Conservation (phyloP, 495 filamentous ascomycete genomes). For the Copromyces sp. region DNA sequence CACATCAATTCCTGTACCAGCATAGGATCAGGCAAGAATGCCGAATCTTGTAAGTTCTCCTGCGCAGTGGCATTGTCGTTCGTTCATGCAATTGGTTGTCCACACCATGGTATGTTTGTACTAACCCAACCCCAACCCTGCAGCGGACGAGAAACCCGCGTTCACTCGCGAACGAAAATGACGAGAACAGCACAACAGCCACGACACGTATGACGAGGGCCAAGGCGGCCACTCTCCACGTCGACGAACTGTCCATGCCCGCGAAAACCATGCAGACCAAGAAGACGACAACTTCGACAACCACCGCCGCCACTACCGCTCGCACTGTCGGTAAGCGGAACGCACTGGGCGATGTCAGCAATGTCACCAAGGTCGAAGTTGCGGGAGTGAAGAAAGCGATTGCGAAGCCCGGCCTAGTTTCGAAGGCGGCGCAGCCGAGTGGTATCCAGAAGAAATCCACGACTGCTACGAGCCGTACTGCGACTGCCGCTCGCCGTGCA, state of each 20-base stretch:
- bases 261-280: slow-evolving; percentile 68
- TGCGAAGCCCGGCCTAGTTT: slow-evolving; percentile 53
- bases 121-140: not conserved
- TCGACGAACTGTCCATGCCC: slow-evolving; percentile 41
- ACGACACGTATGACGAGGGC: slow-evolving; percentile 82
- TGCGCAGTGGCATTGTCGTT: not conserved
- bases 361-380: slow-evolving; percentile 68
- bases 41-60: not conserved
- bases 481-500: slow-evolving; percentile 29
- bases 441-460: slow-evolving; percentile 72
- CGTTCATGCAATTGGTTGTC: not conserved
- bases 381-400: slow-evolving; percentile 64
- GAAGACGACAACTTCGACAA: slow-evolving; percentile 32
- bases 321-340: slow-evolving; percentile 52
- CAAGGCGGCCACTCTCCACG: slow-evolving; percentile 68
- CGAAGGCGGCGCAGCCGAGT: slow-evolving; percentile 65
- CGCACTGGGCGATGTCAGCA: slow-evolving; percentile 89
- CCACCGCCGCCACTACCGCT: slow-evolving; percentile 36
- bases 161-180: slow-evolving; percentile 78
- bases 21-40: slow-evolving; percentile 4
- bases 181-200: slow-evolving; percentile 59
- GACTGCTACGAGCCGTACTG: slow-evolving; percentile 34
- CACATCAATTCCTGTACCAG: slow-evolving; percentile 17
- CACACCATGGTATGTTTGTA: not conserved
- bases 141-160: slow-evolving; percentile 31